phyloP scores from a whole-genome alignment of 1,139 yeast species.

The Kodamaea alishanica region DNA sequence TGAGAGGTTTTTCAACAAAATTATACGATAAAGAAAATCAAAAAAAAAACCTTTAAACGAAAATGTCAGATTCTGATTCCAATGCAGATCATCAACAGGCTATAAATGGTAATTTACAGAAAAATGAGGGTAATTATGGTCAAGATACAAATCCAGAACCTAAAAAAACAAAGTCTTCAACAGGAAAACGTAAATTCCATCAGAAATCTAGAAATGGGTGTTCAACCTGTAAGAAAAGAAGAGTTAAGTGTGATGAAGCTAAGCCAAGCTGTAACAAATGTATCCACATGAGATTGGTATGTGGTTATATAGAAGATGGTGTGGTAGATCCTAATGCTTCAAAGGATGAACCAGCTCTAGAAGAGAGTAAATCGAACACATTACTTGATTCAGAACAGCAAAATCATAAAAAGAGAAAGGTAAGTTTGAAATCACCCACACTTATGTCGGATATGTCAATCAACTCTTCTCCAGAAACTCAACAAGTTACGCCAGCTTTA shows the following conservation, averaged over 20 bases:
- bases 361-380: slow-evolving; percentile 6
- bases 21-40: too few species aligned
- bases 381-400: slow-evolving; percentile 3
- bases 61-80: too few species aligned
- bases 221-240: slow-evolving; percentile 77
- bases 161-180: slow-evolving; percentile 21
- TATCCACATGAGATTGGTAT: slow-evolving; percentile 67
- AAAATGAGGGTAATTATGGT: neutral
- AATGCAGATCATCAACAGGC: too few species aligned
- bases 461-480: slow-evolving; percentile 8
- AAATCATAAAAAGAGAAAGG: slow-evolving; percentile 9
- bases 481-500: slow-evolving; percentile 14
- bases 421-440: slow-evolving; percentile 5
- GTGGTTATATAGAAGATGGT: slow-evolving; percentile 46
- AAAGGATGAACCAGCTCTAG: slow-evolving; percentile 10
- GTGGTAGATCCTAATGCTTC: slow-evolving; percentile 19
- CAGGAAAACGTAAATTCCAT: slow-evolving; percentile 67
- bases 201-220: slow-evolving; percentile 88
- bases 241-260: slow-evolving; percentile 90
- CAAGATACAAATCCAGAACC: neutral
- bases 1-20: too few species aligned
- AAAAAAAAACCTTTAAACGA: neutral
- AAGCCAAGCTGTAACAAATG: slow-evolving; percentile 82
- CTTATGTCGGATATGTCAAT: neutral
- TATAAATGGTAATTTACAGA: neutral